Base-by-base conservation (phyloP, 805 yeast genomes). In the Saturnispora diversa region DNA sequence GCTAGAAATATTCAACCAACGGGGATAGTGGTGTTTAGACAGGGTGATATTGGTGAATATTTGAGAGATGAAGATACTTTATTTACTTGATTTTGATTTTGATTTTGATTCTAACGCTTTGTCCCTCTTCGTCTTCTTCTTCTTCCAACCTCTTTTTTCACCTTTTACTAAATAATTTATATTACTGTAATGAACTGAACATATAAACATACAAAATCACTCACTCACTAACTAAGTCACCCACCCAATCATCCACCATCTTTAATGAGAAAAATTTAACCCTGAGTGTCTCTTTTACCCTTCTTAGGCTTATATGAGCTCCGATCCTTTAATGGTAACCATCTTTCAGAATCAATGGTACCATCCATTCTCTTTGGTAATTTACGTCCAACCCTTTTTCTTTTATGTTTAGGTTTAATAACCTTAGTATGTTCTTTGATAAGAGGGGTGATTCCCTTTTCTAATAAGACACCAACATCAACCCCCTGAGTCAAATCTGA, bases 11-110 rank as follows among this genome's bases (percentile, higher is more conserved):
- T 87, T 53, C 95, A 84, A 59, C 98, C 98, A 42, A 90, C 94
- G 20, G 92, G 80, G 19, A 88, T 92, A 38, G 95, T 90, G 12
- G 95, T 95, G 4, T 90, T 84, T 62, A 80, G 98, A 72, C 98
- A 92, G 61, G 84, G 94, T 50, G 98, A 92, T 68, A 85, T 92
- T 50, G 98, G 98, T 48, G 98, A 92, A 64, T 92, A 86, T 57
- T 71, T 92, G 57, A 87, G 98, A 74, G 97, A 92, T 55, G 98
- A 92, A 69, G 97, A 92, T 63, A 86, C 96, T 30, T 66, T 90
- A 50, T 90, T 90, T 58, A 84, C 96, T 20, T 87, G 68, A 54
- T 43, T 31, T 45, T 23, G 23, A 21, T 10, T n/a, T n/a, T n/a
- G n/a, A n/a, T n/a, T n/a, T n/a, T n/a, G n/a, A n/a, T n/a, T n/a